phyloP scores from a whole-genome alignment of 371 early-diverging fungal genomes.

The Nematocida sp. region DNA sequence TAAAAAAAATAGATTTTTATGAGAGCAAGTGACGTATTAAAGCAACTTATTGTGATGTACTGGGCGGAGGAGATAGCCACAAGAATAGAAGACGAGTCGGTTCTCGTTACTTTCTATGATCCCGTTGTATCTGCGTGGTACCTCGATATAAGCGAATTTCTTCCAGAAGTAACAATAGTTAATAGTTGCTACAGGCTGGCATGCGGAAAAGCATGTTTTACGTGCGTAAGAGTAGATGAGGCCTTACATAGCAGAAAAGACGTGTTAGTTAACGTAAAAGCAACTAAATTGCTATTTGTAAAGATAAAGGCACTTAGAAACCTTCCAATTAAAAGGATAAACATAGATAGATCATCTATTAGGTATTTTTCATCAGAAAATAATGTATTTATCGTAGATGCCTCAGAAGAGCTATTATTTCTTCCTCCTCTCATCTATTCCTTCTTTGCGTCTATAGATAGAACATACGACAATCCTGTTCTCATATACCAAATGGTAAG shows the following conservation, averaged over 20 bases:
- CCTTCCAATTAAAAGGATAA: constrained; percentile 30
- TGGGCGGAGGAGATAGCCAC: constrained; percentile 43
- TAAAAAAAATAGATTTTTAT: constrained; percentile 14
- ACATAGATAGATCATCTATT: constrained; percentile 1
- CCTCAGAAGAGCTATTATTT: constrained; percentile 7
- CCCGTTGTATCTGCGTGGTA: constrained; percentile 13
- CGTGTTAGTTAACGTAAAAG: constrained; percentile 18
- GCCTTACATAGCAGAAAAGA: not conserved
- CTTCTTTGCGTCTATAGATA: constrained; percentile 23
- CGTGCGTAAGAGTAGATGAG: not conserved
- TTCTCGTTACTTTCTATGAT: constrained; percentile 9
- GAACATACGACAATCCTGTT: constrained; percentile 29
- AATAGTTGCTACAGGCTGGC: constrained; percentile 20
- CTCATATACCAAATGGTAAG: constrained; percentile 43
- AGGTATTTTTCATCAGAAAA: not conserved
- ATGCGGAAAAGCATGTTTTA: constrained; percentile 12
- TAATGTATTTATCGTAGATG: constrained; percentile 25
- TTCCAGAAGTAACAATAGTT: constrained; percentile 20
- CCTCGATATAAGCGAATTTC: constrained; percentile 18
- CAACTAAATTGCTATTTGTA: constrained; percentile 44
- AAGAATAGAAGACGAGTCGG: constrained; percentile 23
- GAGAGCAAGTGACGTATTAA: constrained; percentile 1
- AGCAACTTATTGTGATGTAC: constrained; percentile 1
- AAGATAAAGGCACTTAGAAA: constrained; percentile 28
- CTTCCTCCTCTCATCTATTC: constrained; percentile 7